Evolutionary conservation across 1,139 yeast species (phyloP).

Genomic region (Pichia sp.): DNA sequence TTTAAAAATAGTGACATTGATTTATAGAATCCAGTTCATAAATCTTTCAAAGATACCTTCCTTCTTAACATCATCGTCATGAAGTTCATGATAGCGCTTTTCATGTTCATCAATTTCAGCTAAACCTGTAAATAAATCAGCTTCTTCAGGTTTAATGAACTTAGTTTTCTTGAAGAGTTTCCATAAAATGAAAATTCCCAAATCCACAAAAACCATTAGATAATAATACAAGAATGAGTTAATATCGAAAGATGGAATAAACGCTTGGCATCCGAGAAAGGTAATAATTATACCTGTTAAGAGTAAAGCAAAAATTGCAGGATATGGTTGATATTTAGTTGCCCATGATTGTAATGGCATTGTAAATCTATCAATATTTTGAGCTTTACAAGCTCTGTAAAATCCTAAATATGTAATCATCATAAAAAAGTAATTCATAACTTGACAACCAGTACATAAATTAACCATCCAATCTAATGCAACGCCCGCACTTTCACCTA

Average conservation of each 20-base stretch:
- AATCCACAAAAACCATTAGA: slow-evolving; percentile 36
- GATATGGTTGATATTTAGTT: slow-evolving; percentile 35
- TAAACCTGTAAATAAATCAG: slow-evolving; percentile 35
- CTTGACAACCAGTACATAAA: slow-evolving; percentile 45
- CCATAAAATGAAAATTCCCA: slow-evolving; percentile 33
- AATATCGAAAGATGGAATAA: slow-evolving; percentile 38
- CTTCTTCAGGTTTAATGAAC: slow-evolving; percentile 37
- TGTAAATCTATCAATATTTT: slow-evolving; percentile 32
- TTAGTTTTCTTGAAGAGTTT: slow-evolving; percentile 39
- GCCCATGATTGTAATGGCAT: slow-evolving; percentile 38
- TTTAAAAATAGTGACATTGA: too few relatives aligned
- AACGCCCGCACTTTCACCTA: slow-evolving; percentile 34
- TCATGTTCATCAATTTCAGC: slow-evolving; percentile 25
- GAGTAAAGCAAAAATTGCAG: slow-evolving; percentile 34
- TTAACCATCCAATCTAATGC: slow-evolving; percentile 45
- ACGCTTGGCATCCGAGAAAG: slow-evolving; percentile 37
- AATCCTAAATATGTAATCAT: slow-evolving; percentile 40
- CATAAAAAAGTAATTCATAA: slow-evolving; percentile 43
- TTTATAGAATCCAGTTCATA: background rate
- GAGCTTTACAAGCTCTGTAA: slow-evolving; percentile 39
- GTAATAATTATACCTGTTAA: slow-evolving; percentile 31
- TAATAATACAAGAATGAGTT: slow-evolving; percentile 40
- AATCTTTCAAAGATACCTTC: slow-evolving; percentile 2
- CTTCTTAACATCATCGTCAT: background rate
- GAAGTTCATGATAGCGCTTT: slow-evolving; percentile 4